phyloP scores from a whole-genome alignment of 495 filamentous ascomycete genomes.

The Podospora pseudoanserina region DNA sequence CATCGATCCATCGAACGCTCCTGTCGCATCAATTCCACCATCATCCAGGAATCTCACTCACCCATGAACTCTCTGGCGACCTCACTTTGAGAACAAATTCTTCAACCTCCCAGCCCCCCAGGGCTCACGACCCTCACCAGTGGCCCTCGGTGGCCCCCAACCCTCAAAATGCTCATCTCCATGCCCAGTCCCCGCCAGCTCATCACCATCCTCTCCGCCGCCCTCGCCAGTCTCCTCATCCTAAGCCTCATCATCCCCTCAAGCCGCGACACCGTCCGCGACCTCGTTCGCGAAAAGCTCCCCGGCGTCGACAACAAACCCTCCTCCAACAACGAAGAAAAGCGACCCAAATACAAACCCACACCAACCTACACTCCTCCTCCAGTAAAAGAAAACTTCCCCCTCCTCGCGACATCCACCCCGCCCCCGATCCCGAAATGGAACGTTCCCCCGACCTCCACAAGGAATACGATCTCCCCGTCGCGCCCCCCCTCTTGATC shows the following conservation, averaged over 20 bases:
- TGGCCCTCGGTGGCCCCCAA: neutral
- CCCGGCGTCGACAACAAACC: neutral
- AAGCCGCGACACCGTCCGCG: slow-evolving; percentile 1
- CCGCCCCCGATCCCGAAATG: slow-evolving; percentile 44
- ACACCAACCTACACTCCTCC: slow-evolving; percentile 33
- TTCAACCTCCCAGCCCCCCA: too few relatives aligned
- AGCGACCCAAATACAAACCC: slow-evolving; percentile 32
- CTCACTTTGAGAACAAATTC: neutral
- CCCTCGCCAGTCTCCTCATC: slow-evolving; percentile 1
- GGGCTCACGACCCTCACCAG: neutral
- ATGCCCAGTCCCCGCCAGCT: slow-evolving; percentile 10
- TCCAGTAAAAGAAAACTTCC: slow-evolving; percentile 39
- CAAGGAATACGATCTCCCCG: slow-evolving; percentile 34
- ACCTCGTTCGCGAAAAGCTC: neutral
- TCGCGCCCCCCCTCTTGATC: slow-evolving; percentile 52
- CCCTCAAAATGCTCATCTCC: slow-evolving; percentile 7
- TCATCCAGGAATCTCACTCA: neutral
- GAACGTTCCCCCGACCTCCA: slow-evolving; percentile 35
- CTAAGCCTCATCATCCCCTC: slow-evolving; percentile 1
- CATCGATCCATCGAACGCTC: neutral
- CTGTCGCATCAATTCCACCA: neutral
- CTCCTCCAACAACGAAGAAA: slow-evolving; percentile 4
- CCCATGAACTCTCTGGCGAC: neutral
- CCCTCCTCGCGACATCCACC: slow-evolving; percentile 31
- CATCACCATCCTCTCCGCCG: slow-evolving; percentile 4